Evolutionary conservation across 148 eudicot genomes (phyloP).

Genomic region (Polygonum aviculare): DNA sequence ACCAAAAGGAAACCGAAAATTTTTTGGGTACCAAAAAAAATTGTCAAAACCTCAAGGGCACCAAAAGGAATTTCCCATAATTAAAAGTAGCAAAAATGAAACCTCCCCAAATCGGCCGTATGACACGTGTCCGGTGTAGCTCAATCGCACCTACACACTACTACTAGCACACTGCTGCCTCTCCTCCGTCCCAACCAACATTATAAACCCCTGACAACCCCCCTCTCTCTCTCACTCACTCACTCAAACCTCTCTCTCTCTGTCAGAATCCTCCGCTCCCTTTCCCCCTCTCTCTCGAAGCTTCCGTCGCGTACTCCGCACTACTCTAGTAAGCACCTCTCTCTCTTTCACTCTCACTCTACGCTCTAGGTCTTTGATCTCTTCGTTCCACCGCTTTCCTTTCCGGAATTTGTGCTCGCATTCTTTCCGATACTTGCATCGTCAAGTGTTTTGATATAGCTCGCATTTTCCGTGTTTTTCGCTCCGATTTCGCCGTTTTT

Average conservation of each 20-base stretch:
- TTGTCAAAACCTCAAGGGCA: too few relatives aligned
- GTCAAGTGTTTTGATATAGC: too few relatives aligned
- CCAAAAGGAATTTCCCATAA: too few relatives aligned
- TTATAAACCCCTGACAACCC: not conserved
- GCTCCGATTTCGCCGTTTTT: not conserved
- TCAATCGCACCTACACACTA: not conserved
- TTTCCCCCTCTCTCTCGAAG: not conserved
- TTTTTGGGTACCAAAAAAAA: too few relatives aligned
- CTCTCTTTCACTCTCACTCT: not conserved
- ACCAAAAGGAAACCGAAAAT: too few relatives aligned
- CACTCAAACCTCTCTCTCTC: not conserved
- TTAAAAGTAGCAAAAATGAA: too few relatives aligned
- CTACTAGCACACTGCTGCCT: not conserved
- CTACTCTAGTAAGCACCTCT: not conserved
- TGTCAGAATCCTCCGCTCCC: not conserved
- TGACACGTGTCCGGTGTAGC: not conserved
- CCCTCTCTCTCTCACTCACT: not conserved
- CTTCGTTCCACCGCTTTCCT: too few relatives aligned
- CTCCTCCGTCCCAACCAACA: not conserved
- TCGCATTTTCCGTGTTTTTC: not conserved
- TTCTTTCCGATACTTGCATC: not conserved
- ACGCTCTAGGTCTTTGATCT: not conserved
- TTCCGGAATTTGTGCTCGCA: not conserved
- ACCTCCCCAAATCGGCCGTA: not conserved
- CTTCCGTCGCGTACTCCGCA: conserved; percentile 1